Conservation (phyloP, 1,284 basidiomycete species). For the Microbotryum silenes-acaulis region DNA sequence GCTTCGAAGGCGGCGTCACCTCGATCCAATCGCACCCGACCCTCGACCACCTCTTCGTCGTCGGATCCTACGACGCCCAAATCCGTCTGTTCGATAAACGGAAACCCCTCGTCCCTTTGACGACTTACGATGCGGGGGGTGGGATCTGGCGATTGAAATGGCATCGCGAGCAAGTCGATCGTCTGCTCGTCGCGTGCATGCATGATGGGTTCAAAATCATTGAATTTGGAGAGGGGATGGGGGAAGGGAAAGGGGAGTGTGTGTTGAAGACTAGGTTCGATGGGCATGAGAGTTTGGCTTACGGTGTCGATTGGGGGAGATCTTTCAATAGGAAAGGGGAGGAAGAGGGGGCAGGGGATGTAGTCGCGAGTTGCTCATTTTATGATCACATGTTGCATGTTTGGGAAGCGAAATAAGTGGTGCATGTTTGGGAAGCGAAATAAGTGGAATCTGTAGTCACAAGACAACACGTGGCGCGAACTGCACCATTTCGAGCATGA, state of each 20-base stretch:
- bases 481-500: no score
- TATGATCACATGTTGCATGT: constrained; percentile 81
- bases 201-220: constrained; percentile 90
- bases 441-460: no score
- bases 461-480: no score
- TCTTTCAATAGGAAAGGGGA: constrained; percentile 32
- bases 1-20: constrained; percentile 89
- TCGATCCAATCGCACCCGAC: constrained; percentile 78
- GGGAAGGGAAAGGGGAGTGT: constrained; percentile 21
- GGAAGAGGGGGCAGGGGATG: constrained; percentile 42
- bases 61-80: constrained; percentile 84
- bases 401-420: constrained; percentile 48
- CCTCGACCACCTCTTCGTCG: constrained; percentile 72
- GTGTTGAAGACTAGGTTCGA: constrained; percentile 59
- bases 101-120: constrained; percentile 55
- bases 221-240: constrained; percentile 42
- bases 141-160: constrained; percentile 95
- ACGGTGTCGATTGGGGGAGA: constrained; percentile 79
- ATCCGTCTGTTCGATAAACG: constrained; percentile 80
- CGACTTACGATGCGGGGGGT: constrained; percentile 65
- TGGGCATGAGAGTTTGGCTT: constrained; percentile 75
- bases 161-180: constrained; percentile 62
- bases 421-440: constrained; percentile 62
- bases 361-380: constrained; percentile 88
- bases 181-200: constrained; percentile 89